A percentile compares a stretch with the other conserved stretches of the same genome.
These are phyloP conservation scores for Hyaloscypha bicolor DNA, from an alignment of 495 filamentous ascomycete genomes.

Conservation along the genomic window DNA sequence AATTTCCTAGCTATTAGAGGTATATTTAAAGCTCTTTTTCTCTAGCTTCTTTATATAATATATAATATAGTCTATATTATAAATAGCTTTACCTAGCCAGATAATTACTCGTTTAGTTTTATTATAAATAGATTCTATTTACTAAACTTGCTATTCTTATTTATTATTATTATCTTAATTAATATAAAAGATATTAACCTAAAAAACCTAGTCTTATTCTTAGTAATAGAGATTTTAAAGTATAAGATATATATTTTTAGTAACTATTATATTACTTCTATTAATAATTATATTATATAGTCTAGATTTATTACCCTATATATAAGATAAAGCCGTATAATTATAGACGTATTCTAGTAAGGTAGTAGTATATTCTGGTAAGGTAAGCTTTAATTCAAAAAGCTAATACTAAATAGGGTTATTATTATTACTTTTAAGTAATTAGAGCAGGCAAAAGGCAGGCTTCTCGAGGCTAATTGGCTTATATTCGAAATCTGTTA, in stretches of 20 bases:
- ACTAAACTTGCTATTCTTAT: slow-evolving; percentile 28
- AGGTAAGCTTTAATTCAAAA: slow-evolving; percentile 17
- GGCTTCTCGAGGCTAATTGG: slow-evolving; percentile 12
- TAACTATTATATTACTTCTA: slow-evolving; percentile 15
- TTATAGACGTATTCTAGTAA: neutral
- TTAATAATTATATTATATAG: slow-evolving; percentile 10
- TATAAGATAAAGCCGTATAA: slow-evolving; percentile 21
- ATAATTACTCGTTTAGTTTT: too few species aligned
- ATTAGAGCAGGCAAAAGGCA: slow-evolving; percentile 27
- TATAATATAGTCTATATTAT: slow-evolving; percentile 22
- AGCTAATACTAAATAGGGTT: slow-evolving; percentile 22
- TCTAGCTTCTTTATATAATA: slow-evolving; percentile 23
- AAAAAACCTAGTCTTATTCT: slow-evolving; percentile 21
- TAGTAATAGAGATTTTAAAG: slow-evolving; percentile 18
- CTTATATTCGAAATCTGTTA: slow-evolving; percentile 14
- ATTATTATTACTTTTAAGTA: slow-evolving; percentile 4
- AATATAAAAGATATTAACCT: slow-evolving; percentile 33
- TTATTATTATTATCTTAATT: slow-evolving; percentile 29
- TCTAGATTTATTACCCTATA: neutral
- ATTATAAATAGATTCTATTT: slow-evolving; percentile 27
- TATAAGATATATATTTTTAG: slow-evolving; percentile 19
- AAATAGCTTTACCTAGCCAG: slow-evolving; percentile 19
- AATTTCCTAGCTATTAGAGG: slow-evolving; percentile 11
- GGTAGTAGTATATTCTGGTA: neutral
- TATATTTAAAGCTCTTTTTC: slow-evolving; percentile 13